These are phyloP conservation scores for Gonapodya prolifera DNA, from an alignment of 192 early-diverging fungal species.

Conservation along the genomic window DNA sequence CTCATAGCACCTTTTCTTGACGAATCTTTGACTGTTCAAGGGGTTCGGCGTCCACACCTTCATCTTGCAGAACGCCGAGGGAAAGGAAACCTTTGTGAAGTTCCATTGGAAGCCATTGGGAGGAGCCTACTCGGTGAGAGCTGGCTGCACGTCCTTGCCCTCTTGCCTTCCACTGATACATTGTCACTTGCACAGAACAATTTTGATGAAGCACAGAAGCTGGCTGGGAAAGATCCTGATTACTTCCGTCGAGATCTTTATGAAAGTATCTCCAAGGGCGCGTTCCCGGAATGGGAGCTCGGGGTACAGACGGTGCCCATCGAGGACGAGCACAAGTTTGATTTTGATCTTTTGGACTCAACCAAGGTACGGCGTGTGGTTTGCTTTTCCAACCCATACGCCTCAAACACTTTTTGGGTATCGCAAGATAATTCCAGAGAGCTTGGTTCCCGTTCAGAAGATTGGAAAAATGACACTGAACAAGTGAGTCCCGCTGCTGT, in stretches of 20 bases:
- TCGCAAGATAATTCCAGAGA: slow-evolving; percentile 49
- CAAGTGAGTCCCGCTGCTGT: too few species aligned
- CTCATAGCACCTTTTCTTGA: too few species aligned
- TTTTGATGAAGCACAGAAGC: slow-evolving; percentile 33
- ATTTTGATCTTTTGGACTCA: slow-evolving; percentile 68
- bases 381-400: too few species aligned
- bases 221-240: slow-evolving; percentile 57
- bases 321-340: slow-evolving; percentile 54
- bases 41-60: slow-evolving; percentile 36
- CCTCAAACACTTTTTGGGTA: neutral
- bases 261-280: slow-evolving; percentile 50
- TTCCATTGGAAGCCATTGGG: slow-evolving; percentile 74
- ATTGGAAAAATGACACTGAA: slow-evolving; percentile 67
- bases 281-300: slow-evolving; percentile 59
- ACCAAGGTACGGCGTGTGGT: slow-evolving; percentile 38
- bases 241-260: slow-evolving; percentile 65
- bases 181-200: slow-evolving; percentile 40
- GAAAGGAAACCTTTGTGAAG: slow-evolving; percentile 62
- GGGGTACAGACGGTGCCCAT: slow-evolving; percentile 62
- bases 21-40: neutral
- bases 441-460: slow-evolving; percentile 60
- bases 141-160: too few species aligned
- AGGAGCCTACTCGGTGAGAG: too few species aligned
- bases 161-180: too few species aligned
- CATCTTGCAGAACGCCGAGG: slow-evolving; percentile 42